Conservation (phyloP, 2,329 filamentous ascomycete species). For the Metarhizium anisopliae region DNA sequence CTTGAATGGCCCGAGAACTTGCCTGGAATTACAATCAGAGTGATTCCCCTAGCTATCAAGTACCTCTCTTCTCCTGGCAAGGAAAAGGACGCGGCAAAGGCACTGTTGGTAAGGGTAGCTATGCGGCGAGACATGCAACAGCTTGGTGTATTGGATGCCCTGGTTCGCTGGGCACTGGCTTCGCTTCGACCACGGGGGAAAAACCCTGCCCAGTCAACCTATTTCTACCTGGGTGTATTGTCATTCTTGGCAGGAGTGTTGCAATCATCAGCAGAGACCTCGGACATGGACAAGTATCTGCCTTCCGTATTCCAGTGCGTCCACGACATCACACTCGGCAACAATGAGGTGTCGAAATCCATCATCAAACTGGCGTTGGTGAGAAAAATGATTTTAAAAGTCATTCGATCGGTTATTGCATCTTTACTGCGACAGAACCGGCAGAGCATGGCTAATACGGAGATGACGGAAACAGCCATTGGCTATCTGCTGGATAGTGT, state of each 20-base stretch:
- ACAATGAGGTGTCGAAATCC: slow-evolving; percentile 36
- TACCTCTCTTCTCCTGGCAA: slow-evolving; percentile 73
- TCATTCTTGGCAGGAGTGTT: slow-evolving; percentile 72
- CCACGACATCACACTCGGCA: slow-evolving; percentile 45
- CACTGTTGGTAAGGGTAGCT: slow-evolving; percentile 71
- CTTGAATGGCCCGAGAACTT: slow-evolving; percentile 50
- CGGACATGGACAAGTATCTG: slow-evolving; percentile 62
- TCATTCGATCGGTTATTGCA: slow-evolving; percentile 65
- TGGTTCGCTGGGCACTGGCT: slow-evolving; percentile 63
- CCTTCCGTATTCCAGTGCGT: slow-evolving; percentile 56
- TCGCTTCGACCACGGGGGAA: slow-evolving; percentile 40
- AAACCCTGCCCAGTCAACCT: slow-evolving; percentile 42
- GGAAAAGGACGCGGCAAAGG: slow-evolving; percentile 80
- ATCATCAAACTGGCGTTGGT: slow-evolving; percentile 69
- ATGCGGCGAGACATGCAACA: slow-evolving; percentile 82
- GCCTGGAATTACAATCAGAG: slow-evolving; percentile 60
- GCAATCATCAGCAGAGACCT: slow-evolving; percentile 59
- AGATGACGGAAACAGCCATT: slow-evolving; percentile 70
- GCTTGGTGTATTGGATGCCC: slow-evolving; percentile 56
- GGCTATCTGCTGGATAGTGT: slow-evolving; percentile 71
- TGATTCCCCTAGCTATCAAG: slow-evolving; percentile 61
- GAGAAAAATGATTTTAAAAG: slow-evolving; percentile 75
- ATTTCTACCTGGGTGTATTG: slow-evolving; percentile 69
- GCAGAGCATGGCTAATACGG: slow-evolving; percentile 32
- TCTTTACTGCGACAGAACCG: slow-evolving; percentile 49